Percentiles rank a stretch among this genome's conserved stretches.
Evolutionary conservation across 2,329 filamentous ascomycete species (phyloP).

Genomic region (Penicillium concentricum): DNA sequence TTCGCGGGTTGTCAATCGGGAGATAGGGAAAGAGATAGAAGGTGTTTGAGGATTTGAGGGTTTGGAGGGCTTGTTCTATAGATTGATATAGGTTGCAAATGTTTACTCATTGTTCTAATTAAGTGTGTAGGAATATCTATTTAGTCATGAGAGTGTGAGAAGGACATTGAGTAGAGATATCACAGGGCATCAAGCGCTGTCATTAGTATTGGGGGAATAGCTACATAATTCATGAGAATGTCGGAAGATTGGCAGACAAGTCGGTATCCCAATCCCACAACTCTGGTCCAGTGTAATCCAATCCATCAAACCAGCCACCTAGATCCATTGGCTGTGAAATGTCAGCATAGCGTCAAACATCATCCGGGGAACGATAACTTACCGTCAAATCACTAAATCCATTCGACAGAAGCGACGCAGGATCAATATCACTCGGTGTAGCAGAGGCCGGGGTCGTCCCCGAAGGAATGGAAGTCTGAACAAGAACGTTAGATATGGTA

Average conservation of each 20-base stretch:
- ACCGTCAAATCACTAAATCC: constrained; percentile 27
- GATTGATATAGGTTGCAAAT: neutral
- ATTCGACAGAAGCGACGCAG: constrained; percentile 20
- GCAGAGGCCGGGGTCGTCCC: constrained; percentile 12
- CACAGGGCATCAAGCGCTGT: neutral
- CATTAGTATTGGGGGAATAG: neutral
- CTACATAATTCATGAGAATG: constrained; percentile 4
- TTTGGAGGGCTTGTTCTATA: neutral
- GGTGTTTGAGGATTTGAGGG: neutral
- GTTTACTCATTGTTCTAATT: neutral
- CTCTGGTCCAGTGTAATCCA: constrained; percentile 26
- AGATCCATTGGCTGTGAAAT: constrained; percentile 29
- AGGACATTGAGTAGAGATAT: neutral
- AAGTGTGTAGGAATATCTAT: neutral
- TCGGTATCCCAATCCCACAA: constrained; percentile 33
- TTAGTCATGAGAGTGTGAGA: neutral
- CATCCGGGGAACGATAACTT: constrained; percentile 3
- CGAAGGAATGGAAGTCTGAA: constrained; percentile 17
- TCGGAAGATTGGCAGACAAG: constrained; percentile 20
- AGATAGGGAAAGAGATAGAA: neutral
- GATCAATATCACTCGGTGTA: constrained; percentile 27
- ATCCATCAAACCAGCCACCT: constrained; percentile 30
- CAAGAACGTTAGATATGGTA: constrained; percentile 6
- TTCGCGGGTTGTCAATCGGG: neutral
- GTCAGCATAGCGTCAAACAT: constrained; percentile 11